phyloP scores from a whole-genome alignment of 805 yeast species.

The Yamadazyma laniorum region DNA sequence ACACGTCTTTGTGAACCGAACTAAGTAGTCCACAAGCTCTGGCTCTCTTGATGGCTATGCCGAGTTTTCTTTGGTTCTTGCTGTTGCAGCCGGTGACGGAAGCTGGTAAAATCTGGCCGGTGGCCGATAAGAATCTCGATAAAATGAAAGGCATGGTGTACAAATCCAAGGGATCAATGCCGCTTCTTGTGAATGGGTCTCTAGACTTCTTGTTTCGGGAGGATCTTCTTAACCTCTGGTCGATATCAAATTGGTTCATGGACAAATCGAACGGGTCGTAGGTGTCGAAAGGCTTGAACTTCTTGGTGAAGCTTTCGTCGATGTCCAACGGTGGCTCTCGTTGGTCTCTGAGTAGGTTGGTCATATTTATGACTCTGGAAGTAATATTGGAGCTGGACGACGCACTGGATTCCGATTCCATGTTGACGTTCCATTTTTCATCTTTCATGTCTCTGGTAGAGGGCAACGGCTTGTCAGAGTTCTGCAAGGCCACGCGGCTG shows the following conservation, averaged over 20 bases:
- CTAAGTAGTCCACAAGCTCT: conserved; percentile 79
- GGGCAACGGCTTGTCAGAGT: background rate
- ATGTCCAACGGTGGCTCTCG: conserved; percentile 35
- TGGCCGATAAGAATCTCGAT: conserved; percentile 60
- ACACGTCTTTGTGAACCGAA: conserved; percentile 62
- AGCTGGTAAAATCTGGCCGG: conserved; percentile 77
- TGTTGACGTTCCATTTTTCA: conserved; percentile 26
- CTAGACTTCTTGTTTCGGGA: conserved; percentile 19
- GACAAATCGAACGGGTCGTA: conserved; percentile 86
- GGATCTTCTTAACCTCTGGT: conserved; percentile 30
- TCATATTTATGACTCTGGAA: conserved; percentile 33
- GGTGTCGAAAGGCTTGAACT: conserved; percentile 49
- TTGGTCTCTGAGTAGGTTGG: conserved; percentile 29
- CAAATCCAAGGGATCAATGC: conserved; percentile 65
- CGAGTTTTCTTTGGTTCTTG: conserved; percentile 65
- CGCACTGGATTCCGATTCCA: conserved; percentile 6
- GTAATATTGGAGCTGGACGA: conserved; percentile 18
- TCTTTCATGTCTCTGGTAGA: conserved; percentile 34
- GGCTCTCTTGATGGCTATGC: conserved; percentile 78
- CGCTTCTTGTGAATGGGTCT: conserved; percentile 46
- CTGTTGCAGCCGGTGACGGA: conserved; percentile 65
- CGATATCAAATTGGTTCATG: conserved; percentile 53
- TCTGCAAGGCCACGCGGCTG: background rate
- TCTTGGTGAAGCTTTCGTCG: conserved; percentile 36
- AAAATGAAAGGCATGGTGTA: conserved; percentile 72